Evolutionary conservation across 2,329 filamentous ascomycete genomes (phyloP).

Genomic region (Scedosporium aurantiacum): DNA sequence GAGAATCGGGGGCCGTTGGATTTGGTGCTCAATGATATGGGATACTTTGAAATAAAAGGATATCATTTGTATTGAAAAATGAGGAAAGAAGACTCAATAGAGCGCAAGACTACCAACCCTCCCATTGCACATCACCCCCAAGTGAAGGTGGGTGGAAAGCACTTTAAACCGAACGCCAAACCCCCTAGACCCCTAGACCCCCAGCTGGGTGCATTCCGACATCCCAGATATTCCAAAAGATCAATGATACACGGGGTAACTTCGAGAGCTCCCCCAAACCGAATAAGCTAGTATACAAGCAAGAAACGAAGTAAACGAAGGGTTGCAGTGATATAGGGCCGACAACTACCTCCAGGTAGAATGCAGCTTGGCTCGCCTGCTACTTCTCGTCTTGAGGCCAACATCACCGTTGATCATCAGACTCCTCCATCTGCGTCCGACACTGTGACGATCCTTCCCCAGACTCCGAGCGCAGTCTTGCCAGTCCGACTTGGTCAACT

Average conservation of each 20-base stretch:
- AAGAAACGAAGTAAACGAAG: neutral
- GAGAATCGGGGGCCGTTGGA: no score
- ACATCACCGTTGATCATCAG: slow-evolving; percentile 48
- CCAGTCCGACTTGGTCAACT: slow-evolving; percentile 54
- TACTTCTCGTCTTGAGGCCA: slow-evolving; percentile 38
- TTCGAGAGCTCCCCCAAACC: neutral
- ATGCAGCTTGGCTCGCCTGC: slow-evolving; percentile 36
- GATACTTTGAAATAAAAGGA: neutral
- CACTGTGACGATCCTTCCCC: slow-evolving; percentile 46
- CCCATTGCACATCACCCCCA: neutral
- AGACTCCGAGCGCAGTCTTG: slow-evolving; percentile 55
- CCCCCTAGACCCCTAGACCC: neutral
- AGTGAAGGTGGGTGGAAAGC: neutral
- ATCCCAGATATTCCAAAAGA: neutral
- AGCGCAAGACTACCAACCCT: neutral
- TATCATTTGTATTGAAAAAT: neutral
- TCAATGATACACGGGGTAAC: neutral
- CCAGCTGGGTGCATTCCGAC: neutral
- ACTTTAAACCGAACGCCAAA: neutral
- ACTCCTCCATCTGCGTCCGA: slow-evolving; percentile 52
- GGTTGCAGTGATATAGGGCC: neutral
- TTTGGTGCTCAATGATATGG: neutral
- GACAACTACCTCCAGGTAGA: slow-evolving; percentile 39
- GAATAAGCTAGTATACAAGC: neutral
- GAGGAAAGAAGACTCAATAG: neutral